A percentile compares a stretch with the other conserved stretches of the same genome.
Evolutionary conservation across 805 yeast genomes (phyloP).

Genomic region (Ogataea pilisensis): DNA sequence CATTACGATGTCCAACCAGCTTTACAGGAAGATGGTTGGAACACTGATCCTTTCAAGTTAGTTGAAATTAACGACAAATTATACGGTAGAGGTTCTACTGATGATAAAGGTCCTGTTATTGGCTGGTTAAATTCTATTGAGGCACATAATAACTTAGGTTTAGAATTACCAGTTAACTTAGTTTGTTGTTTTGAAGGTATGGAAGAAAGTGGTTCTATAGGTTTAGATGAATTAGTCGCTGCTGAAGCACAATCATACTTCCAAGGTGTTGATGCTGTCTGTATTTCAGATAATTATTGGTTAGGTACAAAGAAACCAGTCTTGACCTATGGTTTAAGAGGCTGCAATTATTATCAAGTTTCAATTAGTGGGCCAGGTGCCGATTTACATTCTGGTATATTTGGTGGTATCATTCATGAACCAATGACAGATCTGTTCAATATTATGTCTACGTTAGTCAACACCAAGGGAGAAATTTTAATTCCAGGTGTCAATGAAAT

Average conservation of each 20-base stretch:
- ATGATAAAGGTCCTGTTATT: slow-evolving; percentile 96
- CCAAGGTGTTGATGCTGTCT: slow-evolving; percentile 87
- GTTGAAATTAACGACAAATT: slow-evolving; percentile 65
- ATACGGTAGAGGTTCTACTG: slow-evolving; percentile 93
- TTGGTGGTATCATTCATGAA: slow-evolving; percentile 96
- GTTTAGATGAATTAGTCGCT: slow-evolving; percentile 79
- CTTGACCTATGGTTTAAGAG: slow-evolving; percentile 95
- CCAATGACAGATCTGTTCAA: slow-evolving; percentile 92
- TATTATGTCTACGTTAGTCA: slow-evolving; percentile 74
- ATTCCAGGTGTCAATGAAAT: slow-evolving; percentile 88
- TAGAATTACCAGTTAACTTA: slow-evolving; percentile 91
- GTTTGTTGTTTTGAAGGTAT: slow-evolving; percentile 95
- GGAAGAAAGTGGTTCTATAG: slow-evolving; percentile 97
- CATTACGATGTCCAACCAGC: slow-evolving; percentile 99
- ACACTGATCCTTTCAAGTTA: slow-evolving; percentile 81
- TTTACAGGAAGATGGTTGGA: slow-evolving; percentile 88
- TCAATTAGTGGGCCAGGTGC: slow-evolving; percentile 88
- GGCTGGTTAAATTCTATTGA: slow-evolving; percentile 94
- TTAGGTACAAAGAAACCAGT: slow-evolving; percentile 96
- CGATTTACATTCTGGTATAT: slow-evolving; percentile 94
- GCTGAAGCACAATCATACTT: slow-evolving; percentile 77
- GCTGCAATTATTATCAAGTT: slow-evolving; percentile 89
- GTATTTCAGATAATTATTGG: slow-evolving; percentile 98
- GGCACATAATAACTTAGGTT: slow-evolving; percentile 80
- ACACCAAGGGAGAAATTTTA: slow-evolving; percentile 73